Conservation (phyloP, 2,329 filamentous ascomycete genomes). For the Cladosporium austrohemisphaericum region DNA sequence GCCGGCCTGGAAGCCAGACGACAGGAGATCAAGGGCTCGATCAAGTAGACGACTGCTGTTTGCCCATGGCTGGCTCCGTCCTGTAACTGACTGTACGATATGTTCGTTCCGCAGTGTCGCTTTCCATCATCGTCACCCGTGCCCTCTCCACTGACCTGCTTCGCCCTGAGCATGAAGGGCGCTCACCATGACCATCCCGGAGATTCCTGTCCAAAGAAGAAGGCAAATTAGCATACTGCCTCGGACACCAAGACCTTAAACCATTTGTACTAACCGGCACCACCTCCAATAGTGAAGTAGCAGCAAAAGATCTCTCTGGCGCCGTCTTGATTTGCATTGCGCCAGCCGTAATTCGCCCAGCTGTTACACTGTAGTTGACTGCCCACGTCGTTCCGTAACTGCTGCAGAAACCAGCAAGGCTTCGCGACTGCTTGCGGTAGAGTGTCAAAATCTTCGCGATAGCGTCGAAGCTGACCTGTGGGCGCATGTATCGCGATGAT, state of each 20-base stretch:
- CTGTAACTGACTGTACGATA: conserved; percentile 7
- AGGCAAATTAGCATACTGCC: too few species aligned
- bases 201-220: too few species aligned
- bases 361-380: background rate
- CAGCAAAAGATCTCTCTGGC: background rate
- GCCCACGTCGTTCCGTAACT: background rate
- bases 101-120: background rate
- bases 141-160: background rate
- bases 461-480: background rate
- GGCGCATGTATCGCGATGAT: background rate
- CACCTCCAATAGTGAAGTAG: background rate
- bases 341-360: background rate
- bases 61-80: background rate
- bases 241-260: too few species aligned
- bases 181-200: background rate
- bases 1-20: conserved; percentile 28
- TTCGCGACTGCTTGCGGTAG: background rate
- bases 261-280: too few species aligned
- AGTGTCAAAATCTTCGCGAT: background rate
- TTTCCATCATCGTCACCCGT: background rate
- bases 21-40: conserved; percentile 32
- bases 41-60: conserved; percentile 19
- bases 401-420: background rate
- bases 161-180: background rate
- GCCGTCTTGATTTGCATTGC: background rate